Base-by-base conservation (phyloP, 768 basidiomycete genomes). In the Boletus huronensis region DNA sequence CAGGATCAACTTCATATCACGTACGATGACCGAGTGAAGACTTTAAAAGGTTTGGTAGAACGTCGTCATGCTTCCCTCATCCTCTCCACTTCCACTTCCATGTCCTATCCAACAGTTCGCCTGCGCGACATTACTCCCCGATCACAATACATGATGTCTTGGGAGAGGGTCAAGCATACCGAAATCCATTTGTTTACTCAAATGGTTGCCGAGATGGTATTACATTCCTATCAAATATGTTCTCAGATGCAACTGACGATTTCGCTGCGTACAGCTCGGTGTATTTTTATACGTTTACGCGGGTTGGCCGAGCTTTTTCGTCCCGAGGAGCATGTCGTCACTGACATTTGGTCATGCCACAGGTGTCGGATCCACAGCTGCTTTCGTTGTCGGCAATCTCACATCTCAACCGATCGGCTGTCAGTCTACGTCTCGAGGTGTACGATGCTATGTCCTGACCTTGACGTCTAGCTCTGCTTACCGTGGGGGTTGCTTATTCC, bases 281-380 rank as follows among this genome's bases (percentile, higher is more conserved):
- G 82, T 81, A 16, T 85, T 84, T 65, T 69, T 87, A 56, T 86
- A 83, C 62, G 76, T 77, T 25, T 82, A 79, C 53, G 72, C 72
- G n/a, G 82, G 81, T 75, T 36, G 55, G 74, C 48, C n/a, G 10
- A 26, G 2, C 10, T 41, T 42, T 31, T 31, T 53, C 17, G 5
- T 46, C 48, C 42, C 0, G 26, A 42, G 14, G 10, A 29, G 28
- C 17, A 26, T 26, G 40, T 36, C 40, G 3, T 29, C 53, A 11
- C 44, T 50, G 13, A 49, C 49, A 6, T 40, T 11, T 19, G 8
- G 6, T 42, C 28, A 34, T 25, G 6, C 10, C 48, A 28, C 61
- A 79, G 84, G 83, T 48, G 68, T 83, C 26, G 84, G 85, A 29
- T 75, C 85, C 1, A 77, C 78, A 6, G 78, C 80, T 3, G 73